phyloP scores from a whole-genome alignment of 345 rosid genomes.

The Triadica sebifera region DNA sequence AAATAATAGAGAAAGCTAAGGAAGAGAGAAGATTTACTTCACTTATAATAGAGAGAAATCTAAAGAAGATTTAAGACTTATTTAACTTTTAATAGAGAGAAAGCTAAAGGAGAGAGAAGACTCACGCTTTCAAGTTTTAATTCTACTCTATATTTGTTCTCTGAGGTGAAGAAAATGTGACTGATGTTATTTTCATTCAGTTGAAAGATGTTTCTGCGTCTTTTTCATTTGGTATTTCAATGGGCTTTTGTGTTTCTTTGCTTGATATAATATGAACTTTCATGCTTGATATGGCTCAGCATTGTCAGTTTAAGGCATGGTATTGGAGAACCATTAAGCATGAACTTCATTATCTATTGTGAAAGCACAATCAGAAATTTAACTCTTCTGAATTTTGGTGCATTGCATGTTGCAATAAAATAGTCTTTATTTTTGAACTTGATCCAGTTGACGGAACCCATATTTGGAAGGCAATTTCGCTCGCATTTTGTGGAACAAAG shows the following conservation, averaged over 20 bases:
- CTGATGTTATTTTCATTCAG: background rate
- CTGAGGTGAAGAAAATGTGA: too few species aligned
- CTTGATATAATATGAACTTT: background rate
- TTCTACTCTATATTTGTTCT: background rate
- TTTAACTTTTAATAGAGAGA: too few species aligned
- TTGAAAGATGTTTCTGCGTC: background rate
- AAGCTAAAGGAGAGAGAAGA: background rate
- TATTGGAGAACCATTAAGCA: slow-evolving; percentile 2
- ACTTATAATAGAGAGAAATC: too few species aligned
- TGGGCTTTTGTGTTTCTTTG: background rate
- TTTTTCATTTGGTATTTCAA: background rate
- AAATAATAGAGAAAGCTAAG: too few species aligned
- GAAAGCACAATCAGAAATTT: background rate
- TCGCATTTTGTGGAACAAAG: slow-evolving; percentile 70
- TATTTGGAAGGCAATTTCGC: slow-evolving; percentile 57
- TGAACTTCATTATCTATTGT: background rate
- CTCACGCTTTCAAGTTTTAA: background rate
- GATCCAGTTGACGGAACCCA: slow-evolving; percentile 51
- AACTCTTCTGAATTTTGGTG: background rate
- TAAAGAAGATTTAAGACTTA: too few species aligned
- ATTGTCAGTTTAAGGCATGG: background rate
- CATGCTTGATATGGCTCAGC: background rate
- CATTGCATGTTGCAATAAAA: slow-evolving; percentile 12
- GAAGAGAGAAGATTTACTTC: too few species aligned
- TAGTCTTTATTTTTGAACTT: slow-evolving; percentile 18